phyloP scores from a whole-genome alignment of 202 grass and related monocot genomes.

The Zizania palustris region DNA sequence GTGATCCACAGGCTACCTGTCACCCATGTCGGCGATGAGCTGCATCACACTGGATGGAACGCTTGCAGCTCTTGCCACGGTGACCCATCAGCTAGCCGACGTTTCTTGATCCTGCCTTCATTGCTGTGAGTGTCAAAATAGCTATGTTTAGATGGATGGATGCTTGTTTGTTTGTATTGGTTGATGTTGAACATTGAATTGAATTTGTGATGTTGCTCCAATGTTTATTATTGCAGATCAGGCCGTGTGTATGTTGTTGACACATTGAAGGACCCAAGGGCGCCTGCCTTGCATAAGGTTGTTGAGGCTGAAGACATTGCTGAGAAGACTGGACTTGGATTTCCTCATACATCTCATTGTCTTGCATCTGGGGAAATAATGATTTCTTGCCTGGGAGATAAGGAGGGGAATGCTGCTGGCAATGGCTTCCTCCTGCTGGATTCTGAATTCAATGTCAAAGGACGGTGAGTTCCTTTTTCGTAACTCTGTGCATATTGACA shows the following conservation, averaged over 20 bases:
- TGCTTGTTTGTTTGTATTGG: neutral
- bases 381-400: conserved; percentile 93
- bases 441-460: conserved; percentile 97
- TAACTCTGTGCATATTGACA: neutral
- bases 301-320: conserved; percentile 78
- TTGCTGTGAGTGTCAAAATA: conserved; percentile 60
- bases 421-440: conserved; percentile 85
- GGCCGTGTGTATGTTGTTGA: conserved; percentile 76
- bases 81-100: conserved; percentile 58
- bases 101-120: conserved; percentile 81
- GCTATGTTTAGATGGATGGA: conserved; percentile 6
- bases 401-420: conserved; percentile 71
- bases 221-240: conserved; percentile 54
- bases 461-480: conserved; percentile 54
- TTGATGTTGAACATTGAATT: neutral
- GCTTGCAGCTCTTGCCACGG: conserved; percentile 92
- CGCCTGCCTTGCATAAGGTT: conserved; percentile 82
- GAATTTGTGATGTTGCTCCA: conserved; percentile 1
- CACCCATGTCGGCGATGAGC: conserved; percentile 73
- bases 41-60: conserved; percentile 95
- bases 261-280: conserved; percentile 60
- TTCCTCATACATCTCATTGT: conserved; percentile 91
- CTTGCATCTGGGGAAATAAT: conserved; percentile 93
- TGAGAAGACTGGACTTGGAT: conserved; percentile 85
- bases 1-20: conserved; percentile 83